These are phyloP conservation scores for Alternaria postmessia DNA, from an alignment of 2,329 filamentous ascomycete species.

Conservation along the genomic window DNA sequence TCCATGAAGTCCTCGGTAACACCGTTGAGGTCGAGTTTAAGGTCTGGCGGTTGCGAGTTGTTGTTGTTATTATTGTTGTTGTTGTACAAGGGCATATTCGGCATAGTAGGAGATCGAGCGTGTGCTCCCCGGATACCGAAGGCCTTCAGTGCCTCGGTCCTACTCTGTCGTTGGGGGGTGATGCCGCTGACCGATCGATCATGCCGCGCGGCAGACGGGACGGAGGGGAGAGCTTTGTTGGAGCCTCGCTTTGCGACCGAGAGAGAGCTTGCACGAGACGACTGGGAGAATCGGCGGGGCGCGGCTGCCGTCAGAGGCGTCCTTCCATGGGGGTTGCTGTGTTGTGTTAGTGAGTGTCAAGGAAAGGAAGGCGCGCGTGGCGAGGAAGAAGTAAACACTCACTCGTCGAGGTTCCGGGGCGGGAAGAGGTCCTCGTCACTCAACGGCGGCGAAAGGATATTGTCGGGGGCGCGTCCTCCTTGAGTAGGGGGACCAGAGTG, in stretches of 20 bases:
- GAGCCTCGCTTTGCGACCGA: constrained; percentile 21
- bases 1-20: constrained; percentile 49
- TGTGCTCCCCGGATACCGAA: constrained; percentile 31
- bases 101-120: constrained; percentile 49
- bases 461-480: constrained; percentile 35
- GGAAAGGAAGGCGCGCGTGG: constrained; percentile 7
- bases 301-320: constrained; percentile 39
- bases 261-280: constrained; percentile 33
- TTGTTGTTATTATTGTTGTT: constrained; percentile 11
- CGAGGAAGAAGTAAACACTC: constrained; percentile 20
- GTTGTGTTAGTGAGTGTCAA: constrained; percentile 21
- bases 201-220: constrained; percentile 40
- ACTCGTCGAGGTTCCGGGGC: constrained; percentile 52
- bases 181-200: constrained; percentile 48
- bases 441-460: constrained; percentile 42
- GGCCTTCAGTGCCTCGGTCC: constrained; percentile 36
- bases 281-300: constrained; percentile 33
- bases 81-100: constrained; percentile 47
- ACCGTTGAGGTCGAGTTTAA: constrained; percentile 48
- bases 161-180: constrained; percentile 37
- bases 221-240: neutral
- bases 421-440: constrained; percentile 46
- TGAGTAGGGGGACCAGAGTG: constrained; percentile 34
- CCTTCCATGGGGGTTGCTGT: constrained; percentile 47
- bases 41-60: constrained; percentile 38